Conservation (phyloP, 164 flowering plant species). For the Echeveria elegans region DNA sequence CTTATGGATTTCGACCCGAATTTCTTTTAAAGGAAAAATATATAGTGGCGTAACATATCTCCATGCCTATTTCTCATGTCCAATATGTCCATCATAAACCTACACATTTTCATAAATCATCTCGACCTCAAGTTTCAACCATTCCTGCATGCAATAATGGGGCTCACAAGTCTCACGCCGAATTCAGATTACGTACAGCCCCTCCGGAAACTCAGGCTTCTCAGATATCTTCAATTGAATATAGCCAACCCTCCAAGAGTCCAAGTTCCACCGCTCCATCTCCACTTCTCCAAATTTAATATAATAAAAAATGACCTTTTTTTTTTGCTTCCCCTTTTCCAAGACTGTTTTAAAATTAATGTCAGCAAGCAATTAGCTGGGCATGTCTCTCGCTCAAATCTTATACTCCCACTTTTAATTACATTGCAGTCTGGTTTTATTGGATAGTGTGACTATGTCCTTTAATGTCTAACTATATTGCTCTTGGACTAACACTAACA, state of each 20-base stretch:
- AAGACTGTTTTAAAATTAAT: background rate
- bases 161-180: too few species aligned
- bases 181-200: too few species aligned
- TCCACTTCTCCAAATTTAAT: background rate
- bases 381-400: background rate
- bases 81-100: too few species aligned
- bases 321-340: background rate
- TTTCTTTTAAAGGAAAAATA: too few species aligned
- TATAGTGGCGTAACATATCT: too few species aligned
- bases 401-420: background rate
- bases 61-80: too few species aligned
- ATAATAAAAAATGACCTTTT: background rate
- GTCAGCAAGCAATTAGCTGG: background rate
- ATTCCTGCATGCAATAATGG: too few species aligned
- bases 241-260: too few species aligned
- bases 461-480: background rate
- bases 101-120: too few species aligned
- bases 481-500: background rate
- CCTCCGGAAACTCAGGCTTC: background rate
- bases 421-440: background rate
- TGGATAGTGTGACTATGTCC: background rate
- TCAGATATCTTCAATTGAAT: too few species aligned
- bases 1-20: too few species aligned
- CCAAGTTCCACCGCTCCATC: background rate
- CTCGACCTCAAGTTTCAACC: too few species aligned